Evolutionary conservation across 371 early-diverging fungal species (phyloP).

Genomic region (Mortierella sp.): DNA sequence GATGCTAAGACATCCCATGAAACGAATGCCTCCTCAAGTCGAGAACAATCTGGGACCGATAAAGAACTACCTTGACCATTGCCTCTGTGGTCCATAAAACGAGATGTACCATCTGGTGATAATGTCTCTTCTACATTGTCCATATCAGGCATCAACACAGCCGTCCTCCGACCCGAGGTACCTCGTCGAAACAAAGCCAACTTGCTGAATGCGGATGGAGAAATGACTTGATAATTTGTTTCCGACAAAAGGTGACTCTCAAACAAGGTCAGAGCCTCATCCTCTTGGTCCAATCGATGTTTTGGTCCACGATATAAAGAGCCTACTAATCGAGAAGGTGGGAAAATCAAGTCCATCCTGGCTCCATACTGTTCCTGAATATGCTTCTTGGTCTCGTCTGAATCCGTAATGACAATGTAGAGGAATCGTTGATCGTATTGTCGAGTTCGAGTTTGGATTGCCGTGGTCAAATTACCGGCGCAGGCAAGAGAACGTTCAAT

Average conservation of each 20-base stretch:
- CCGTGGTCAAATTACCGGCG: slow-evolving; percentile 1
- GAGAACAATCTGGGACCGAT: slow-evolving; percentile 8
- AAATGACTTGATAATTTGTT: slow-evolving; percentile 13
- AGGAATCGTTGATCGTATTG: neutral
- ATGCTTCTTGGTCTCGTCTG: neutral
- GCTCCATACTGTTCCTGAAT: slow-evolving; percentile 6
- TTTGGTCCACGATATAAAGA: neutral
- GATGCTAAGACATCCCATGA: slow-evolving; percentile 15
- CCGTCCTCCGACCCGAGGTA: slow-evolving; percentile 6
- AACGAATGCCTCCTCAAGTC: slow-evolving; percentile 10
- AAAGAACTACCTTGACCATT: neutral
- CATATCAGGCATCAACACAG: slow-evolving; percentile 8
- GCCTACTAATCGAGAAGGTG: neutral
- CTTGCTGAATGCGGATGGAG: slow-evolving; percentile 12
- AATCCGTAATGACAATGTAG: slow-evolving; percentile 12
- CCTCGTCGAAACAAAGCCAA: slow-evolving; percentile 13
- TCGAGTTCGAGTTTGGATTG: slow-evolving; percentile 1
- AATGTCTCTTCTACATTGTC: neutral
- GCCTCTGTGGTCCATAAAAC: too few relatives aligned
- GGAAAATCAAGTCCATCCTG: slow-evolving; percentile 5
- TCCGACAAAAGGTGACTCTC: slow-evolving; percentile 13
- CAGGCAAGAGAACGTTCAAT: neutral
- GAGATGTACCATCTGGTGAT: too few relatives aligned
- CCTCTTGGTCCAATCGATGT: neutral
- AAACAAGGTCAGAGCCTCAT: neutral